phyloP scores from a whole-genome alignment of 352 stramenopile species.

The Pythium myriotylum region DNA sequence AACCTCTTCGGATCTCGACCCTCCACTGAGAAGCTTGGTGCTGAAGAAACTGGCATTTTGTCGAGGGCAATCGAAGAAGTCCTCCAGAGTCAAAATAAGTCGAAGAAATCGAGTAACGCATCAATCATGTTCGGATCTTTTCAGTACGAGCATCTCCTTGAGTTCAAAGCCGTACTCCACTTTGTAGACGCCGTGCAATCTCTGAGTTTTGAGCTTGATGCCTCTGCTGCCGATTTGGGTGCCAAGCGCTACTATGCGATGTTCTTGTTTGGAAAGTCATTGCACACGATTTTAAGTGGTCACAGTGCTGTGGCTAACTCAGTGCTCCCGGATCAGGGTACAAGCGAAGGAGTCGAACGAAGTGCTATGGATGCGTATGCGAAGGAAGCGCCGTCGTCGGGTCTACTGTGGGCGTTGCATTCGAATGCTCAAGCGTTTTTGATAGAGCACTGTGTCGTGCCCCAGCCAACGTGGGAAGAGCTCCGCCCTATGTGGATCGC shows the following conservation, averaged over 20 bases:
- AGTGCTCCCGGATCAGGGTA: constrained; percentile 21
- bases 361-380: constrained; percentile 25
- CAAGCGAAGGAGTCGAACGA: constrained; percentile 19
- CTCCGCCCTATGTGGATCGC: constrained; percentile 73
- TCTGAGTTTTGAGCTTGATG: constrained; percentile 77
- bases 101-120: constrained; percentile 36
- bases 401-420: constrained; percentile 78
- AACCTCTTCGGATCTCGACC: constrained; percentile 8
- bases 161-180: constrained; percentile 71
- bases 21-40: constrained; percentile 15
- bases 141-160: constrained; percentile 61
- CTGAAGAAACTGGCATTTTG: constrained; percentile 22
- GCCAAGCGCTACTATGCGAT: constrained; percentile 80
- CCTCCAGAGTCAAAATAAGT: constrained; percentile 7
- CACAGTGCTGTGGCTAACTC: constrained; percentile 26
- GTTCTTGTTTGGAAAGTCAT: constrained; percentile 59
- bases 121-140: constrained; percentile 67
- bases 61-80: constrained; percentile 31
- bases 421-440: constrained; percentile 83
- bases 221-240: constrained; percentile 70
- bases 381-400: constrained; percentile 68
- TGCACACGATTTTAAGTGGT: constrained; percentile 47
- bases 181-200: constrained; percentile 74
- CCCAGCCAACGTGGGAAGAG: constrained; percentile 63
- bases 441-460: constrained; percentile 62